Evolutionary conservation across 441 rosid genomes (phyloP).

Genomic region (Pelargonium australe): DNA sequence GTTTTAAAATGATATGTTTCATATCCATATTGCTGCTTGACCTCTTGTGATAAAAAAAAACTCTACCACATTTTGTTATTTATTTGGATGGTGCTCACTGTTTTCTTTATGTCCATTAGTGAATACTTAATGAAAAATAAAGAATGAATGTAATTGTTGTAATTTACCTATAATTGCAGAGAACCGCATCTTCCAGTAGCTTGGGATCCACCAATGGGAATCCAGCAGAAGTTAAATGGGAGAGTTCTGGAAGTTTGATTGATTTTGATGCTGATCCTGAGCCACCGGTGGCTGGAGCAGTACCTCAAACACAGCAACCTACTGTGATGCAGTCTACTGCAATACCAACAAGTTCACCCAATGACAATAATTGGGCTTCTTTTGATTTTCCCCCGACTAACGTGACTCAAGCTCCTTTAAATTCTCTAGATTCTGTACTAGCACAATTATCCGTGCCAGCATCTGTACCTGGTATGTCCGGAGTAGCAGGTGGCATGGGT

Average conservation of each 20-base stretch:
- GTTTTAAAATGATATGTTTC: too few relatives aligned
- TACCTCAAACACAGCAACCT: conserved; percentile 40
- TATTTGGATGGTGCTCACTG: too few relatives aligned
- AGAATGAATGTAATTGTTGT: not conserved
- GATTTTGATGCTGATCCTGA: conserved; percentile 87
- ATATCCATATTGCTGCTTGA: too few relatives aligned
- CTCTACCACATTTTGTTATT: too few relatives aligned
- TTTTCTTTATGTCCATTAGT: too few relatives aligned
- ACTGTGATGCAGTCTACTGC: conserved; percentile 31
- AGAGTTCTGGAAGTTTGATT: conserved; percentile 65
- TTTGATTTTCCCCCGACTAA: conserved; percentile 59
- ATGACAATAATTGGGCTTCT: conserved; percentile 80
- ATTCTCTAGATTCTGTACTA: conserved; percentile 70
- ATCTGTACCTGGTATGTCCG: conserved; percentile 40
- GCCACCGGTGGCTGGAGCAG: conserved; percentile 41
- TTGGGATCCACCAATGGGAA: conserved; percentile 55
- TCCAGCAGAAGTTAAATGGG: conserved; percentile 54
- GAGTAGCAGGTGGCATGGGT: conserved; percentile 32
- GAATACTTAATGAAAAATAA: too few relatives aligned
- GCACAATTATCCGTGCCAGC: conserved; percentile 61
- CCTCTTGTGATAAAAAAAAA: too few relatives aligned
- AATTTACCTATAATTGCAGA: conserved; percentile 40
- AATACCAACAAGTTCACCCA: conserved; percentile 37
- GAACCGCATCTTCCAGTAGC: conserved; percentile 61
- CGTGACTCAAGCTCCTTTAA: conserved; percentile 50